These are phyloP conservation scores for Phytophthora sp. DNA, from an alignment of 352 stramenopile species.

Conservation along the genomic window DNA sequence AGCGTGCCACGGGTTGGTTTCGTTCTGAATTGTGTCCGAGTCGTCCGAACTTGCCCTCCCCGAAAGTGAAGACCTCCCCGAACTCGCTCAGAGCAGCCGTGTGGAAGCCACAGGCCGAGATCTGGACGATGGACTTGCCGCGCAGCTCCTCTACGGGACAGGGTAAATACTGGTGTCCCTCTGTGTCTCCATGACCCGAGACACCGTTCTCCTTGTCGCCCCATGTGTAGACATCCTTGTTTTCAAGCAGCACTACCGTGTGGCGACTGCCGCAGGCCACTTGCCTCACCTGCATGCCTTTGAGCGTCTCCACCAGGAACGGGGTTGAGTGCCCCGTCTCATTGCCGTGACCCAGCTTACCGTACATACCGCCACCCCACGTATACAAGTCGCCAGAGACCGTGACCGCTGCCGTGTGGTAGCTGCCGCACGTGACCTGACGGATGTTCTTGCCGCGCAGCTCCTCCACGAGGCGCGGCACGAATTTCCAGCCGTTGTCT, in stretches of 20 bases:
- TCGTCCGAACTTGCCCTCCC: slow-evolving; percentile 91
- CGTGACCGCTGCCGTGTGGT: slow-evolving; percentile 96
- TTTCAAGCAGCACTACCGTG: slow-evolving; percentile 92
- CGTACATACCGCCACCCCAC: slow-evolving; percentile 96
- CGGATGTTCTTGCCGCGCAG: slow-evolving; percentile 91
- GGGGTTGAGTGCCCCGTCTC: slow-evolving; percentile 94
- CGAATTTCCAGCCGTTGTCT: slow-evolving; percentile 98
- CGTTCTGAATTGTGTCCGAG: slow-evolving; percentile 86
- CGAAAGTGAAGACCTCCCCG: slow-evolving; percentile 94
- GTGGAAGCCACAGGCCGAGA: slow-evolving; percentile 89
- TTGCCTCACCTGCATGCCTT: slow-evolving; percentile 88
- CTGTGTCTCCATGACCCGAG: slow-evolving; percentile 93
- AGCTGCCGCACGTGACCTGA: slow-evolving; percentile 95
- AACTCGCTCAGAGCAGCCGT: slow-evolving; percentile 82
- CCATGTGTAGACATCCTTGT: slow-evolving; percentile 93
- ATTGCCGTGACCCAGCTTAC: slow-evolving; percentile 93
- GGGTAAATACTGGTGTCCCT: slow-evolving; percentile 96
- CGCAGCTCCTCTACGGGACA: slow-evolving; percentile 90
- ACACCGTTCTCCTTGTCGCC: slow-evolving; percentile 97
- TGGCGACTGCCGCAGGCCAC: slow-evolving; percentile 95
- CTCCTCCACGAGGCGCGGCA: slow-evolving; percentile 92
- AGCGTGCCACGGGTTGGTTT: slow-evolving; percentile 76
- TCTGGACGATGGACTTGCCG: slow-evolving; percentile 88
- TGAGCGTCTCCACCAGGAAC: slow-evolving; percentile 94
- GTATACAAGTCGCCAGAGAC: slow-evolving; percentile 94